Base-by-base conservation (phyloP, 345 rosid species). In the Citrus inodora region DNA sequence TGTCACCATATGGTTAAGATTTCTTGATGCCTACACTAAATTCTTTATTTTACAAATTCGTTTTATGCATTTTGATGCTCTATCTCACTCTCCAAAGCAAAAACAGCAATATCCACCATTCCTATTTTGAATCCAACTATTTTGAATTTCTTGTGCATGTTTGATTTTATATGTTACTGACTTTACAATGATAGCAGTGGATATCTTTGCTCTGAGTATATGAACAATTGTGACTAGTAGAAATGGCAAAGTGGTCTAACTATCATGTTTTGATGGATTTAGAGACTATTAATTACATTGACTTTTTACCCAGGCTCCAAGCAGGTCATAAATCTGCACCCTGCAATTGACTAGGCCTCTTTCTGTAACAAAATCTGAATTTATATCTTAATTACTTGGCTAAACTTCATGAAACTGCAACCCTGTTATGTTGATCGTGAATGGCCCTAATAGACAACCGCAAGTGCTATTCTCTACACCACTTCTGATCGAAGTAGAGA, bases 61-160 rank as follows among this genome's bases (percentile, higher is more conserved):
- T 21, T 48, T 48, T 61, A n/a, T 48, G 71, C 51, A 62, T 78
- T 42, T 70, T 71, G 62, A 51, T 71, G 25, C 73, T 6, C 25
- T n/a, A 32, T 66, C 14, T 60, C 65, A 24, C 37, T 35, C 63
- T 33, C 7, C 70, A 38, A 48, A 48, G 55, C 27, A 42, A 40
- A 74, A 74, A 24, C 9, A 24, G 37, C 56, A 53, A 73, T 67
- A 38, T 38, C 40, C 2, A 51, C 30, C 60, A 19, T 6, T 30
- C 48, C 37, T 32, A 55, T 28, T 9, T 32, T 9, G 6, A 35
- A 60, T 25, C 25, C 67, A 17, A 7, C n/a, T 35, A 35, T 33
- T 38, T 73, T 60, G 67, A 42, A 63, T 63, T 17, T 63, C 30
- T 75, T 21, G 70, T 3, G 30, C 42, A 22, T 74, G 40, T 62